phyloP scores from a whole-genome alignment of 257 asterid genomes.

The Gentiana dahurica region DNA sequence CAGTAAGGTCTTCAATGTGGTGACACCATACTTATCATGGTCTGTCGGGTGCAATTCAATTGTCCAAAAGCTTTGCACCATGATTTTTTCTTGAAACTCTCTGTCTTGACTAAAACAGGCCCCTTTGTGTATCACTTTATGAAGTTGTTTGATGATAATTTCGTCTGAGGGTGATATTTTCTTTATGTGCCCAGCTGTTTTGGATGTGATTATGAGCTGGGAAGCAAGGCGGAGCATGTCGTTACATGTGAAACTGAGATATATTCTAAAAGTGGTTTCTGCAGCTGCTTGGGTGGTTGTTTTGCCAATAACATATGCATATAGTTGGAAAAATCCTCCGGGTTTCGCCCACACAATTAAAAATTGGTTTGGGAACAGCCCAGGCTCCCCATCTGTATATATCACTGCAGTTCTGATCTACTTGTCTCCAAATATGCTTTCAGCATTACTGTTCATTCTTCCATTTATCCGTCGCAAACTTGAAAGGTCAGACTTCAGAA shows the following conservation, averaged over 20 bases:
- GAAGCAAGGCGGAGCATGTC: conserved; percentile 84
- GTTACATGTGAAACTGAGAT: conserved; percentile 78
- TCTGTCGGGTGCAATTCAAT: neutral
- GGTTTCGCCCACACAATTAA: conserved; percentile 70
- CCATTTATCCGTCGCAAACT: conserved; percentile 82
- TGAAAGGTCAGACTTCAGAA: conserved; percentile 78
- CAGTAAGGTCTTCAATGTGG: too few species aligned
- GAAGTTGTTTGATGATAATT: neutral
- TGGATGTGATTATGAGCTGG: conserved; percentile 79
- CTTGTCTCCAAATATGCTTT: conserved; percentile 88
- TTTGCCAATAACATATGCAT: conserved; percentile 89
- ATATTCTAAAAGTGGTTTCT: conserved; percentile 57
- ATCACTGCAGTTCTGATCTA: conserved; percentile 69
- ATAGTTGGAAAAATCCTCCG: conserved; percentile 69
- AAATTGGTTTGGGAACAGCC: conserved; percentile 70
- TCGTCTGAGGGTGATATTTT: neutral
- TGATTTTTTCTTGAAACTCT: neutral
- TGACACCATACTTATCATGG: neutral
- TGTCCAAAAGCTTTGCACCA: neutral
- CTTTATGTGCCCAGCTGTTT: conserved; percentile 49
- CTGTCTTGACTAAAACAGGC: neutral
- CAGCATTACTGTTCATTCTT: conserved; percentile 63
- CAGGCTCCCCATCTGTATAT: conserved; percentile 74
- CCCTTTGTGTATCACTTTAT: neutral
- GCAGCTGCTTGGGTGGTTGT: conserved; percentile 86